phyloP scores from a whole-genome alignment of 2,329 filamentous ascomycete genomes.

The Macrophomina phaseolina region DNA sequence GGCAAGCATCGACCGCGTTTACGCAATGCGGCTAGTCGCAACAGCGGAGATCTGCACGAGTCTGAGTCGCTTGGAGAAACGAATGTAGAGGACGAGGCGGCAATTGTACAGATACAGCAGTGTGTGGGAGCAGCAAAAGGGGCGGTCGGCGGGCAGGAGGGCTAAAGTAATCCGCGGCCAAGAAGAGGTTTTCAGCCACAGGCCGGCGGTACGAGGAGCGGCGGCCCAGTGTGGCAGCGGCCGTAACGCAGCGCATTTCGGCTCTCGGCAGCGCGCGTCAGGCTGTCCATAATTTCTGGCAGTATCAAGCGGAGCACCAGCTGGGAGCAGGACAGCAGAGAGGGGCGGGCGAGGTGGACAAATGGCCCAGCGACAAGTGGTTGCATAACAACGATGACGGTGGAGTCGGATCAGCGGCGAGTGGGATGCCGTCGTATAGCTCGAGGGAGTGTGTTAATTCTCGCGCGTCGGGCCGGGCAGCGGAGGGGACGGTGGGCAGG shows the following conservation, averaged over 20 bases:
- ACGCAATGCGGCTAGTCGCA: slow-evolving; percentile 16
- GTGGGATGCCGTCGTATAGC: not conserved
- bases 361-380: slow-evolving; percentile 20
- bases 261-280: slow-evolving; percentile 17
- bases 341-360: not conserved
- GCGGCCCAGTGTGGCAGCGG: not conserved
- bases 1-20: slow-evolving; percentile 14
- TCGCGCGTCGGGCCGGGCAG: slow-evolving; percentile 12
- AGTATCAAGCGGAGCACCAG: slow-evolving; percentile 5
- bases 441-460: not conserved
- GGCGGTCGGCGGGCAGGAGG: not conserved
- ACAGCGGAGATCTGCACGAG: slow-evolving; percentile 9
- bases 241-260: slow-evolving; percentile 11
- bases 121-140: not conserved
- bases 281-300: slow-evolving; percentile 23
- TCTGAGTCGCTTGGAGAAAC: slow-evolving; percentile 10
- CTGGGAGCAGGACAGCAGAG: not conserved
- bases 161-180: not conserved
- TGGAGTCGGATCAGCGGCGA: slow-evolving; percentile 24
- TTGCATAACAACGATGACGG: not conserved
- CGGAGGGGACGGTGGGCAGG: not conserved
- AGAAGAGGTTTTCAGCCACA: slow-evolving; percentile 4
- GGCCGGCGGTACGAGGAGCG: slow-evolving; percentile 14
- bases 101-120: not conserved
- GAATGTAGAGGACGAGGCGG: not conserved